Conservation (phyloP, 805 yeast genomes). For the Cyberlindnera mississippiensis region DNA sequence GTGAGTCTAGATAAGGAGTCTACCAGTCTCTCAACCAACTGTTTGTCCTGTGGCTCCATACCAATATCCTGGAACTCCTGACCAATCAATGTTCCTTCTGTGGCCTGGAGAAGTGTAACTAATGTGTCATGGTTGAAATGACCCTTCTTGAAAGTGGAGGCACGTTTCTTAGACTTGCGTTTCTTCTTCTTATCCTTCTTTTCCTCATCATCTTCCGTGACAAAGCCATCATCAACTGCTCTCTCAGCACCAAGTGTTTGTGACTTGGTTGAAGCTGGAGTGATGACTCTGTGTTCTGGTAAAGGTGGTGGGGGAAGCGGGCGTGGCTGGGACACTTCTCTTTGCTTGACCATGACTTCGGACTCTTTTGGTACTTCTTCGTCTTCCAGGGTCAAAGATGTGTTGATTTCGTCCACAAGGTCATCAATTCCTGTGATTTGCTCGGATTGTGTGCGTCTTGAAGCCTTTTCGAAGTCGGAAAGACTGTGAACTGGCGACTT, state of each 20-base stretch:
- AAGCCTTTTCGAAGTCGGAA: neutral
- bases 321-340: conserved; percentile 6
- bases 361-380: neutral
- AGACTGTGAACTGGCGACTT: conserved; percentile 1
- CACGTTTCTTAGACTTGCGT: conserved; percentile 6
- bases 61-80: conserved; percentile 70
- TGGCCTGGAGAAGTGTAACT: conserved; percentile 34
- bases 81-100: conserved; percentile 40
- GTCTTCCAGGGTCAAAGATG: neutral
- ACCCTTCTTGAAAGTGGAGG: conserved; percentile 18
- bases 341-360: neutral
- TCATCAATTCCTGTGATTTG: conserved; percentile 10
- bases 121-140: conserved; percentile 32
- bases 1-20: conserved; percentile 83
- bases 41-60: conserved; percentile 71
- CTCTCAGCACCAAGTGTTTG: neutral
- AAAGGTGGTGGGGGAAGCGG: conserved; percentile 29
- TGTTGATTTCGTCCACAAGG: conserved; percentile 11
- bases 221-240: conserved; percentile 23
- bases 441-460: conserved; percentile 15
- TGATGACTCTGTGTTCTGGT: conserved; percentile 21
- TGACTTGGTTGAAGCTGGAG: conserved; percentile 7
- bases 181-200: conserved; percentile 8
- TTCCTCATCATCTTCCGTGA: conserved; percentile 25
- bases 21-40: conserved; percentile 76